These are phyloP conservation scores for Globisporangium carolinianum DNA, from an alignment of 352 stramenopile genomes.

Conservation along the genomic window DNA sequence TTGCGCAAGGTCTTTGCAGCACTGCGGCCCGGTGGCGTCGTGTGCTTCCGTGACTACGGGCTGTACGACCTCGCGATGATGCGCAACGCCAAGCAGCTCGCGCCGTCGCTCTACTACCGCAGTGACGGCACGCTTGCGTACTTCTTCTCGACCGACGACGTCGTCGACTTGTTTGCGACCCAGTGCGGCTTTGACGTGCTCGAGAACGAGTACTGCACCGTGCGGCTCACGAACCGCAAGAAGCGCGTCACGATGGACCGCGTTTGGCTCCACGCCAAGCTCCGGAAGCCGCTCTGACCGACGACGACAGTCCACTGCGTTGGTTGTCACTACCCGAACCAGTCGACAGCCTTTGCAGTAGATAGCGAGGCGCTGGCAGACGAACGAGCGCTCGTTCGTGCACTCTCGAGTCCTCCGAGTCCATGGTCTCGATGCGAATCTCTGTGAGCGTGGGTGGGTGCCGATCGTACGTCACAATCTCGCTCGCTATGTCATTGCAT, in stretches of 20 bases:
- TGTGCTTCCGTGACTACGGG: slow-evolving; percentile 86
- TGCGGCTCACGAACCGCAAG: slow-evolving; percentile 68
- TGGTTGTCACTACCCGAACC: too few relatives aligned
- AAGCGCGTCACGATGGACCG: slow-evolving; percentile 67
- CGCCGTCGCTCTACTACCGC: slow-evolving; percentile 55
- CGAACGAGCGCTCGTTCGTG: background rate
- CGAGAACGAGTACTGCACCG: slow-evolving; percentile 74
- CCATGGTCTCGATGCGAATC: too few relatives aligned
- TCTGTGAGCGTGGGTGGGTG: background rate
- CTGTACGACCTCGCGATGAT: slow-evolving; percentile 86
- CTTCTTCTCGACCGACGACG: slow-evolving; percentile 65
- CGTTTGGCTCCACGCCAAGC: slow-evolving; percentile 77
- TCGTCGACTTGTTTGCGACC: slow-evolving; percentile 35
- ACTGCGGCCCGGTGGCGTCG: slow-evolving; percentile 52
- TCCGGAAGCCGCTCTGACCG: slow-evolving; percentile 27
- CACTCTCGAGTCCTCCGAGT: background rate
- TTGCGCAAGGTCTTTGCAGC: slow-evolving; percentile 51
- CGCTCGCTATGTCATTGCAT: too few relatives aligned
- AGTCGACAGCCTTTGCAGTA: too few relatives aligned
- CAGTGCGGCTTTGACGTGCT: slow-evolving; percentile 36
- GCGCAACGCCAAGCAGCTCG: slow-evolving; percentile 63
- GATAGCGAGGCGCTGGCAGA: too few relatives aligned
- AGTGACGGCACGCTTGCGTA: slow-evolving; percentile 72
- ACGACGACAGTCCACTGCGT: background rate
- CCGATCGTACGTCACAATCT: background rate